Base-by-base conservation (phyloP, 805 yeast species). In the Candida pini region DNA sequence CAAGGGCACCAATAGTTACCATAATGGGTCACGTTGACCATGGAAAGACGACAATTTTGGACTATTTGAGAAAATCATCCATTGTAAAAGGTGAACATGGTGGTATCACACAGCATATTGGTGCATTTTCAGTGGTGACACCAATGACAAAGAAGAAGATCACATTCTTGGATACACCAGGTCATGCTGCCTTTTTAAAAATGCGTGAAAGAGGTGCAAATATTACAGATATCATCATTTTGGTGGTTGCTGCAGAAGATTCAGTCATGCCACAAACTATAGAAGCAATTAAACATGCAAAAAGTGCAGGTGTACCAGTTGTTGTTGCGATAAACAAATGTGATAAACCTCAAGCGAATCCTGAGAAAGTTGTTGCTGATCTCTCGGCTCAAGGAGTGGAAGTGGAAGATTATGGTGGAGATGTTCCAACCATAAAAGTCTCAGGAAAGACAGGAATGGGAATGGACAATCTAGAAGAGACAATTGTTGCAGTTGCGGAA, bases 11-110 rank as follows among this genome's bases (percentile, higher is more conserved):
- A 0, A 81, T 92, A 17, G 97, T 92, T 5, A 89, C 98, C 0
- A 85, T 92, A 34, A 92, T 92, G 97, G 98, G 98, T 3, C 98
- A 92, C 58, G 98, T 92, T 20, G 98, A 92, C 59, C 98, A 92
- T 54, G 98, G 98, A 2, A 92, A 92, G 56, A 92, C 98, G 2
- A 90, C 98, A 0, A 80, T 92, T 40, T 69, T 92, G 36, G 98
- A 92, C 57, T 76, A 78, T 51, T 64, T 92, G 49, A 69, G 97
- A 29, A 87, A 85, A 45, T 82, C 96, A 0, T 76, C 89, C 0
- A 76, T 92, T 6, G 97, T 81, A 0, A 75, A 76, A 20, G 73
- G 78, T 27, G 98, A 92, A 55, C 84, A 78, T 56, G 98, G 98
- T 35, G 97, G 98, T 14, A 92, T 92, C 33, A 92, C 98, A 0